phyloP scores from a whole-genome alignment of 1,284 basidiomycete species.

The Cutaneotrichosporon dermatis region DNA sequence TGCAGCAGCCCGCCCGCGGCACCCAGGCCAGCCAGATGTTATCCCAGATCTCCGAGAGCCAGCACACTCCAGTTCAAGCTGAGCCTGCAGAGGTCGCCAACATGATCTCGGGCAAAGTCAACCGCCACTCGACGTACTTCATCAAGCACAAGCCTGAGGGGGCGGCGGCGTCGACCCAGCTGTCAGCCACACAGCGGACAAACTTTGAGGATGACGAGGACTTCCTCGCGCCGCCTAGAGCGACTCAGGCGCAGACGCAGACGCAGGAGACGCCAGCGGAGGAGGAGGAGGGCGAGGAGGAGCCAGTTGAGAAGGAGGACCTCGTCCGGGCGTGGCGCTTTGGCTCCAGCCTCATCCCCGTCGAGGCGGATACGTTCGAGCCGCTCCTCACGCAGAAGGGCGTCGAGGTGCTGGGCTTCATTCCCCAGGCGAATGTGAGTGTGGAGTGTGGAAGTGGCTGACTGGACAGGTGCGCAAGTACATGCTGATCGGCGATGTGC shows the following conservation, averaged over 20 bases:
- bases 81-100: conserved; percentile 31
- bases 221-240: conserved; percentile 3
- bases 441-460: background rate
- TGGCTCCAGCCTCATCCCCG: conserved; percentile 80
- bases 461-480: conserved; percentile 67
- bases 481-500: conserved; percentile 76
- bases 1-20: conserved; percentile 25
- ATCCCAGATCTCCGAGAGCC: conserved; percentile 17
- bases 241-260: conserved; percentile 1
- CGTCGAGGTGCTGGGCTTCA: conserved; percentile 83
- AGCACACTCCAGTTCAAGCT: conserved; percentile 6
- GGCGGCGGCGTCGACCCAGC: background rate
- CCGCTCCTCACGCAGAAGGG: conserved; percentile 68
- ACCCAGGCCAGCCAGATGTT: conserved; percentile 8
- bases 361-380: conserved; percentile 71
- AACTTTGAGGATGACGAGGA: conserved; percentile 3
- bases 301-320: conserved; percentile 45
- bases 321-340: conserved; percentile 76
- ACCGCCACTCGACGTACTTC: conserved; percentile 39
- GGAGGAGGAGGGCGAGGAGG: conserved; percentile 24
- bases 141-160: conserved; percentile 22
- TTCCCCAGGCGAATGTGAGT: conserved; percentile 61
- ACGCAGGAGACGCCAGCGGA: conserved; percentile 22
- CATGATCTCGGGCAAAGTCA: conserved; percentile 46
- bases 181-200: conserved; percentile 10